Conservation (phyloP, 257 asterid species). For the Solanum pinnatisectum region DNA sequence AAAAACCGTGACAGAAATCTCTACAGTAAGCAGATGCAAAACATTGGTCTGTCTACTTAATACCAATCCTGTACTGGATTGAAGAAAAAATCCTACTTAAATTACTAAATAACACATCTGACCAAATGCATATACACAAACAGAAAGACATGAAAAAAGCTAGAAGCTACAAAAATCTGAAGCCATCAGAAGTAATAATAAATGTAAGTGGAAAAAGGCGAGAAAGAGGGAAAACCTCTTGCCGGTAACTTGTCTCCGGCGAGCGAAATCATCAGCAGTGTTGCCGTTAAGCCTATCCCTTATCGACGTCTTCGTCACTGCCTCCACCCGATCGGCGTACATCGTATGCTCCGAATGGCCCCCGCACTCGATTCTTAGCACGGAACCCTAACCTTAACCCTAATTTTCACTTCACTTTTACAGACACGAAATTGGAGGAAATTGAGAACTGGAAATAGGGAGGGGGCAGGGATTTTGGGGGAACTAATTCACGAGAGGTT, state of each 20-base stretch:
- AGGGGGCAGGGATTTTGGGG: neutral
- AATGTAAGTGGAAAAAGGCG: neutral
- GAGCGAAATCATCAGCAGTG: slow-evolving; percentile 28
- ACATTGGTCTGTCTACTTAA: neutral
- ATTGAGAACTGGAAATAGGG: neutral
- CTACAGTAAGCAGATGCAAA: neutral
- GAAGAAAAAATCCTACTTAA: neutral
- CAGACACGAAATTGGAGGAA: neutral
- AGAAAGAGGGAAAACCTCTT: slow-evolving; percentile 46
- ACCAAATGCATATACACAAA: neutral
- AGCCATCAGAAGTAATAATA: neutral
- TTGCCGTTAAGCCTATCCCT: slow-evolving; percentile 69
- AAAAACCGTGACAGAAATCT: neutral
- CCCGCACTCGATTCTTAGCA: slow-evolving; percentile 2
- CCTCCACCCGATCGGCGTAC: slow-evolving; percentile 87
- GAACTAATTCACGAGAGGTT: neutral
- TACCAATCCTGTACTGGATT: neutral
- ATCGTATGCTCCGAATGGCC: slow-evolving; percentile 14
- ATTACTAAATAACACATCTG: neutral
- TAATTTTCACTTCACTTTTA: slow-evolving; percentile 9
- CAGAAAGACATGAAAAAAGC: neutral
- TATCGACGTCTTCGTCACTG: slow-evolving; percentile 47
- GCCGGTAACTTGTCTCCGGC: slow-evolving; percentile 50
- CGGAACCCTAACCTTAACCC: slow-evolving; percentile 15
- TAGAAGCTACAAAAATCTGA: neutral